These are phyloP conservation scores for Boletus mariae DNA, from an alignment of 1,284 basidiomycete genomes.

Conservation along the genomic window DNA sequence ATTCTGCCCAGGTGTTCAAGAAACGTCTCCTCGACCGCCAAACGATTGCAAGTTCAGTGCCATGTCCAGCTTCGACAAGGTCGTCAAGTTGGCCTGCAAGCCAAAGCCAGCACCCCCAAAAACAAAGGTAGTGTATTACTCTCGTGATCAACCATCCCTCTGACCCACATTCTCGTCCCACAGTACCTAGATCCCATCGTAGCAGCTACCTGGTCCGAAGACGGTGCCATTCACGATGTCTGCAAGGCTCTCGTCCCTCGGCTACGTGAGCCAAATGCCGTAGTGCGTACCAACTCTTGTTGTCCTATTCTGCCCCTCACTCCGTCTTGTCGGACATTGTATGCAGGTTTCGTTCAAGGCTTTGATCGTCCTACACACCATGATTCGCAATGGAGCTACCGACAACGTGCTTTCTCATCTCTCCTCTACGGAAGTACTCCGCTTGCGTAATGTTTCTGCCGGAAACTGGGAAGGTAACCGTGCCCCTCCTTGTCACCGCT, in stretches of 20 bases:
- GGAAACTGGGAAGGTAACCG: slow-evolving; percentile 77
- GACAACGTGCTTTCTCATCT: slow-evolving; percentile 87
- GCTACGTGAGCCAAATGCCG: slow-evolving; percentile 85
- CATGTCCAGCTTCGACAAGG: slow-evolving; percentile 82
- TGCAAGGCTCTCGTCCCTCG: slow-evolving; percentile 81
- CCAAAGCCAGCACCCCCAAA: slow-evolving; percentile 93
- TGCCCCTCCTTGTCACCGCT: background rate
- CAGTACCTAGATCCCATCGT: slow-evolving; percentile 90
- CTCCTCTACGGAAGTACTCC: slow-evolving; percentile 74
- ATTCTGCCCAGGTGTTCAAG: slow-evolving; percentile 2
- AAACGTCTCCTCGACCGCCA: too few species aligned
- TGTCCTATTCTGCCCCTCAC: slow-evolving; percentile 3
- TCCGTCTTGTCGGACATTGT: background rate
- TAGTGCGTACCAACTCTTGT: slow-evolving; percentile 51
- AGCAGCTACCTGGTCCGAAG: slow-evolving; percentile 89
- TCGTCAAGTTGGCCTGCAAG: slow-evolving; percentile 91
- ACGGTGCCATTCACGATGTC: slow-evolving; percentile 89
- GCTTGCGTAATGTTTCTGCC: slow-evolving; percentile 71
- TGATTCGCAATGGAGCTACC: slow-evolving; percentile 92
- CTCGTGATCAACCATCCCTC: background rate
- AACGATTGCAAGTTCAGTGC: background rate
- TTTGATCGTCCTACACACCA: slow-evolving; percentile 89
- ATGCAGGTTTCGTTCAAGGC: slow-evolving; percentile 92
- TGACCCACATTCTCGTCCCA: slow-evolving; percentile 1
- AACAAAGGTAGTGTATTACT: slow-evolving; percentile 60